These are phyloP conservation scores for Globisporangium megalacanthum DNA, from an alignment of 352 stramenopile genomes.

Conservation along the genomic window DNA sequence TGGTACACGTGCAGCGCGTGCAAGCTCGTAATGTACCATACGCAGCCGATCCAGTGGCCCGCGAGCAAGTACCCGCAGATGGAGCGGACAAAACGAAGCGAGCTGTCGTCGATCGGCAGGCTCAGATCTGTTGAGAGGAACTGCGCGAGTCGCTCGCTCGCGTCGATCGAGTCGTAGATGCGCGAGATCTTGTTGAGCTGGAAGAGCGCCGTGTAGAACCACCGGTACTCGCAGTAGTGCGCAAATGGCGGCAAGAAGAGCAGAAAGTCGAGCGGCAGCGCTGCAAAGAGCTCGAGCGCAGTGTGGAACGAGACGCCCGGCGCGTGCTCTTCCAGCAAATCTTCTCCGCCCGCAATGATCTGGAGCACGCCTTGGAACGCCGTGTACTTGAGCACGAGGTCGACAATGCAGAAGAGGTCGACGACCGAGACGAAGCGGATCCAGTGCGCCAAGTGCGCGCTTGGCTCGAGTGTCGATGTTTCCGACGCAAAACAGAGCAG, in stretches of 20 bases:
- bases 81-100: conserved; percentile 46
- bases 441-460: conserved; percentile 19
- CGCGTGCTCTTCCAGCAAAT: conserved; percentile 1
- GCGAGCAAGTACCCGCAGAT: conserved; percentile 45
- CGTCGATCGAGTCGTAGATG: conserved; percentile 38
- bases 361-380: conserved; percentile 43
- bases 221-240: conserved; percentile 21
- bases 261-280: conserved; percentile 43
- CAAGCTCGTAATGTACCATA: conserved; percentile 51
- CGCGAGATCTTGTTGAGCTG: conserved; percentile 60
- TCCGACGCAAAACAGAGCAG: conserved; percentile 54
- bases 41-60: conserved; percentile 64
- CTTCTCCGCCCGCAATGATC: conserved; percentile 10
- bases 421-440: conserved; percentile 31
- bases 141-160: conserved; percentile 47
- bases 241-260: conserved; percentile 35
- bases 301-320: conserved; percentile 14
- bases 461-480: conserved; percentile 15
- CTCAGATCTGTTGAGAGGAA: conserved; percentile 49
- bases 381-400: conserved; percentile 49
- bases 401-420: conserved; percentile 47
- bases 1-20: conserved; percentile 40
- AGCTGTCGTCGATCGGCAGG: conserved; percentile 39
- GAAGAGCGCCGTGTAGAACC: conserved; percentile 52
- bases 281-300: conserved; percentile 26